These are phyloP conservation scores for Talaromyces sp. DNA, from an alignment of 2,329 filamentous ascomycete genomes.

Conservation along the genomic window DNA sequence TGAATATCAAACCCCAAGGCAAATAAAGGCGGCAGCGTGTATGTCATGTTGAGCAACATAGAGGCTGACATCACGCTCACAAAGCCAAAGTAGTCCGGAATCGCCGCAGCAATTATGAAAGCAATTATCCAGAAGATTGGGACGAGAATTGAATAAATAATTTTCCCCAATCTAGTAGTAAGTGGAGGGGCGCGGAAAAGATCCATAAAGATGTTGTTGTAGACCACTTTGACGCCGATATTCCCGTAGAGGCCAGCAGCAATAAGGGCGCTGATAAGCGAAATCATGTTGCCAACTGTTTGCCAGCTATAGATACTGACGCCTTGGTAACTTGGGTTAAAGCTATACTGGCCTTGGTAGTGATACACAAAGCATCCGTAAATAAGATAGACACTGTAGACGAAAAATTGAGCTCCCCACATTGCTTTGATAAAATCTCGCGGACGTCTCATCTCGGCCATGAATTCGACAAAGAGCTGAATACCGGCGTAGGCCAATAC, in stretches of 20 bases:
- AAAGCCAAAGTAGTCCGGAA: slow-evolving; percentile 37
- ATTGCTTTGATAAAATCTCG: slow-evolving; percentile 46
- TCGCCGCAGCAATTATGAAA: slow-evolving; percentile 38
- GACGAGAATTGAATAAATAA: slow-evolving; percentile 29
- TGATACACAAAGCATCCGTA: slow-evolving; percentile 45
- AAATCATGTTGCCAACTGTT: slow-evolving; percentile 25
- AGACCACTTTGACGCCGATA: slow-evolving; percentile 39
- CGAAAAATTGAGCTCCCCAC: slow-evolving; percentile 42
- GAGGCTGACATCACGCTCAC: slow-evolving; percentile 37
- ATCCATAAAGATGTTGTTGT: slow-evolving; percentile 40
- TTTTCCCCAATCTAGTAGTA: slow-evolving; percentile 32
- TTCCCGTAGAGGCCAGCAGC: slow-evolving; percentile 35
- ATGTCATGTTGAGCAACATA: slow-evolving; percentile 43
- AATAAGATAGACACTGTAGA: slow-evolving; percentile 43
- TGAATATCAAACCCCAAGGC: slow-evolving; percentile 22
- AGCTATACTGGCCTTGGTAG: slow-evolving; percentile 40
- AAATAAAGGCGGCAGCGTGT: slow-evolving; percentile 40
- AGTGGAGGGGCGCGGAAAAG: slow-evolving; percentile 37
- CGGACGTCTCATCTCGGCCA: slow-evolving; percentile 49
- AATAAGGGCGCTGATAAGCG: slow-evolving; percentile 26
- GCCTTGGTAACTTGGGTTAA: slow-evolving; percentile 13
- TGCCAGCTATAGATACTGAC: slow-evolving; percentile 26
- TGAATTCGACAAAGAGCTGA: slow-evolving; percentile 53
- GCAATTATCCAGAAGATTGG: slow-evolving; percentile 42
- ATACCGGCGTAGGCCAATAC: slow-evolving; percentile 56